Percentiles rank a stretch among this genome's conserved stretches.
These are phyloP conservation scores for Cladosporium sp. DNA, from an alignment of 2,329 filamentous ascomycete genomes.

Conservation along the genomic window DNA sequence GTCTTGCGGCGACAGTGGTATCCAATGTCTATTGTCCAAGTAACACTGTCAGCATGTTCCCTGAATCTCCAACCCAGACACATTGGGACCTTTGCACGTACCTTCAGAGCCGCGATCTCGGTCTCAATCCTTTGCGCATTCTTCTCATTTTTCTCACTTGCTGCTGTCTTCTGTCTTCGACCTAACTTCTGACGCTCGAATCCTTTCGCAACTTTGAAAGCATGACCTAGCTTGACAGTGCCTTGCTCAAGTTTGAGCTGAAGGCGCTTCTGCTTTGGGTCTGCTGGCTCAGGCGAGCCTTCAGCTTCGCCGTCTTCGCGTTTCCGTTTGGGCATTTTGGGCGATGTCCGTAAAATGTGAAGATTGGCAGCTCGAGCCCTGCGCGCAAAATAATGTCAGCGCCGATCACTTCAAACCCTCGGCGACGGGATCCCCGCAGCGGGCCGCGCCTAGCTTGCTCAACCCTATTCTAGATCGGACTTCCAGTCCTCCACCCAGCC, in stretches of 20 bases:
- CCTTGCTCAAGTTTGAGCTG: slow-evolving; percentile 51
- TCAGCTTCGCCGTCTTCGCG: slow-evolving; percentile 19
- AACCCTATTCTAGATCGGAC: neutral
- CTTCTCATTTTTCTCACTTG: slow-evolving; percentile 40
- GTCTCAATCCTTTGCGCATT: slow-evolving; percentile 58
- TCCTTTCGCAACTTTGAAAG: slow-evolving; percentile 68
- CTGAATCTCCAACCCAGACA: neutral
- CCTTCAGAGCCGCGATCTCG: slow-evolving; percentile 58
- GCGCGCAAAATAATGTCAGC: slow-evolving; percentile 8
- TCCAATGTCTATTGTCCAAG: slow-evolving; percentile 44
- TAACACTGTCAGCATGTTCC: slow-evolving; percentile 3
- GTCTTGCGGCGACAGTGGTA: slow-evolving; percentile 45
- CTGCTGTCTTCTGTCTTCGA: slow-evolving; percentile 56
- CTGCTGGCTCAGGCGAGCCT: slow-evolving; percentile 13
- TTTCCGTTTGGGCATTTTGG: slow-evolving; percentile 31
- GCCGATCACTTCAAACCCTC: slow-evolving; percentile 9
- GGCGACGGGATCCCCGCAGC: neutral
- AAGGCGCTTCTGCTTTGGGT: slow-evolving; percentile 39
- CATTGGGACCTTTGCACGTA: slow-evolving; percentile 22
- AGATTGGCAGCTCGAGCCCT: neutral
- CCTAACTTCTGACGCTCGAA: slow-evolving; percentile 74
- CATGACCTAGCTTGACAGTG: slow-evolving; percentile 59
- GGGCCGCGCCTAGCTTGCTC: neutral
- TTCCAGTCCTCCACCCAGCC: neutral
- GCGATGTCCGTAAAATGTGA: neutral